Evolutionary conservation across 192 early-diverging fungal species (phyloP).

Genomic region (Backusella sp.): DNA sequence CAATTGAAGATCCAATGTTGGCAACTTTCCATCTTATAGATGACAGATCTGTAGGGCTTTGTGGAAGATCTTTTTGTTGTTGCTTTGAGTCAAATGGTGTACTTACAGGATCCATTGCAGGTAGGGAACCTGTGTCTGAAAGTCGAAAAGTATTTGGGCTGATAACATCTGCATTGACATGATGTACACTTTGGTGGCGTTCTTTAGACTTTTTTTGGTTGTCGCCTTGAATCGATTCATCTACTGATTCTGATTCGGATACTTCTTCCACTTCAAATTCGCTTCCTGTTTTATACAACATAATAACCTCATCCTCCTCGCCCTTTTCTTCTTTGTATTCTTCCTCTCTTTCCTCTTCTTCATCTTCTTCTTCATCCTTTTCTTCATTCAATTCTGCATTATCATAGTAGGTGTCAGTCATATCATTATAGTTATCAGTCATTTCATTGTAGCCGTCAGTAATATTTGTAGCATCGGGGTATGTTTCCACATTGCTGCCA

Average conservation of each 20-base stretch:
- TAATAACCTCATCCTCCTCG: neutral
- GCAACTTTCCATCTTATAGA: conserved; percentile 18
- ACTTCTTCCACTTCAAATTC: neutral
- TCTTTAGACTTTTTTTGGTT: neutral
- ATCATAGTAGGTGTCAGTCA: neutral
- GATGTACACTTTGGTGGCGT: neutral
- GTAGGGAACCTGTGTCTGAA: conserved; percentile 6
- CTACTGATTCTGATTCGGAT: neutral
- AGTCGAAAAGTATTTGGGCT: conserved; percentile 2
- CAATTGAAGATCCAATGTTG: conserved; percentile 13
- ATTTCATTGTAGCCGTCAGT: neutral
- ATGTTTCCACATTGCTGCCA: neutral
- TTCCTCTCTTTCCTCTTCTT: neutral
- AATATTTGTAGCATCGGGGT: neutral
- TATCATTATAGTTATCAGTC: neutral
- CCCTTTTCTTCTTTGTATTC: neutral
- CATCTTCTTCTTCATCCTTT: neutral
- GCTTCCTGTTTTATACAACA: neutral
- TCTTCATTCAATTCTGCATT: neutral
- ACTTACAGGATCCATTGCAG: neutral
- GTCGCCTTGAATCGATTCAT: neutral
- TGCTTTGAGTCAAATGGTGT: neutral
- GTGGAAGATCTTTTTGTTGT: neutral
- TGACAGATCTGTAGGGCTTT: neutral
- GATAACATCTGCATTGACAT: conserved; percentile 5